phyloP scores from a whole-genome alignment of 2,329 filamentous ascomycete species.

The Arthrobotrys iridis region DNA sequence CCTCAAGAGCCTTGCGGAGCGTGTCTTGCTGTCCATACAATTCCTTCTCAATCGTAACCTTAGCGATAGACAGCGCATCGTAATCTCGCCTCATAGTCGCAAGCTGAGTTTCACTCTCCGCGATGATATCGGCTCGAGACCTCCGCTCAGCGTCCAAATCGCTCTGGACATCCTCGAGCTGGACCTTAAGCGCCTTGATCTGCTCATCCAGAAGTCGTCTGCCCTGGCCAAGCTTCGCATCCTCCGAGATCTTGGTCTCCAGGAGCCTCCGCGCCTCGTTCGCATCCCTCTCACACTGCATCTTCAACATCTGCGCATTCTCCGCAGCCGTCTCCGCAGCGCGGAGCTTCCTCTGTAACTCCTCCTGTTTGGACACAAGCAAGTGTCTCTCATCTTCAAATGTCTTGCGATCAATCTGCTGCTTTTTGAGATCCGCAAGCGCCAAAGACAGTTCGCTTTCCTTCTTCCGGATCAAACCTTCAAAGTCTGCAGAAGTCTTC shows the following conservation, averaged over 20 bases:
- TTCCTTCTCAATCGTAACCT: conserved; percentile 97
- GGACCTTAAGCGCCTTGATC: conserved; percentile 83
- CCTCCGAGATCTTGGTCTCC: conserved; percentile 87
- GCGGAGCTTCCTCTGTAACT: conserved; percentile 77
- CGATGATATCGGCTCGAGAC: conserved; percentile 90
- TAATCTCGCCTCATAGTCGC: conserved; percentile 84
- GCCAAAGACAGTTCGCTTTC: conserved; percentile 90
- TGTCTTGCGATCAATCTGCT: conserved; percentile 79
- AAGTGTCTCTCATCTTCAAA: conserved; percentile 81
- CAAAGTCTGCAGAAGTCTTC: conserved; percentile 90
- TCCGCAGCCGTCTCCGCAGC: conserved; percentile 89
- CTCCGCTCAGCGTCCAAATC: conserved; percentile 91
- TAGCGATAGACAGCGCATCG: conserved; percentile 86
- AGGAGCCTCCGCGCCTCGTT: conserved; percentile 86
- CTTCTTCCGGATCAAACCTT: conserved; percentile 90
- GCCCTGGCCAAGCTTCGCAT: conserved; percentile 83
- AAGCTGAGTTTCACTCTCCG: conserved; percentile 89
- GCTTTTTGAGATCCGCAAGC: conserved; percentile 82
- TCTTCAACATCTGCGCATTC: conserved; percentile 83
- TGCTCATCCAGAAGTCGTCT: conserved; percentile 85
- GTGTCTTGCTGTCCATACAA: conserved; percentile 95
- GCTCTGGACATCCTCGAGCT: conserved; percentile 84
- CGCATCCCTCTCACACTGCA: conserved; percentile 86
- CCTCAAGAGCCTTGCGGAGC: conserved; percentile 83
- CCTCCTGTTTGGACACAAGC: conserved; percentile 80